Evolutionary conservation across 2,329 filamentous ascomycete species (phyloP).

Genomic region (Didymellaceae sp.): DNA sequence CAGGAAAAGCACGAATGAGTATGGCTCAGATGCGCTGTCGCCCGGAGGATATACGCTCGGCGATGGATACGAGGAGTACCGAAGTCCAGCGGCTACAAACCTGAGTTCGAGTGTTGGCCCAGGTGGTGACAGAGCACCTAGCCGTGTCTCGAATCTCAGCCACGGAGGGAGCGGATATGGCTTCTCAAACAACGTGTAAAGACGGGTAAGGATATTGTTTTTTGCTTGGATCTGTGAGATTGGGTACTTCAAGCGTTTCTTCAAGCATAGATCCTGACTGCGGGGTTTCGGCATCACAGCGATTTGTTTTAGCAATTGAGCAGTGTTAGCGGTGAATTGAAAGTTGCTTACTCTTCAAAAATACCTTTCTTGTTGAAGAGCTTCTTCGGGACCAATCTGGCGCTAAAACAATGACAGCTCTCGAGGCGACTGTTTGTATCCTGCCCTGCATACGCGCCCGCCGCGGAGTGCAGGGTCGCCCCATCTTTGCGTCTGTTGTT

Average conservation of each 20-base stretch:
- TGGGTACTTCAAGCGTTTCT: slow-evolving; percentile 5
- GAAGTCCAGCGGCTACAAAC: slow-evolving; percentile 28
- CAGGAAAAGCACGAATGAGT: slow-evolving; percentile 46
- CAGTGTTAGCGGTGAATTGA: background rate
- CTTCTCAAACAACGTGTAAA: slow-evolving; percentile 20
- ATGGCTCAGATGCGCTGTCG: slow-evolving; percentile 39
- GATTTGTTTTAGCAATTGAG: slow-evolving; percentile 4
- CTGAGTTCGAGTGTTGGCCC: slow-evolving; percentile 11
- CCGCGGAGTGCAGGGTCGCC: too few species aligned
- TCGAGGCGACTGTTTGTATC: too few species aligned
- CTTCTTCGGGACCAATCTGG: too few species aligned
- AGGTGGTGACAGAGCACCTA: slow-evolving; percentile 13
- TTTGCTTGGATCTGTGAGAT: background rate
- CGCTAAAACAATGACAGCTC: too few species aligned
- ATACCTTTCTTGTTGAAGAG: background rate
- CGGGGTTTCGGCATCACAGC: background rate
- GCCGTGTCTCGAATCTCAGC: slow-evolving; percentile 18
- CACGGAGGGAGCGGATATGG: slow-evolving; percentile 33
- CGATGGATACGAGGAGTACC: slow-evolving; percentile 46
- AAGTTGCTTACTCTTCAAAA: background rate
- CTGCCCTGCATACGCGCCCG: too few species aligned
- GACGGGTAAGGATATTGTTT: background rate
- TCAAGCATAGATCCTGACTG: background rate
- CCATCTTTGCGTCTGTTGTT: too few species aligned
- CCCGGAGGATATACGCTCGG: slow-evolving; percentile 24